These are phyloP conservation scores for Boletus subcaerulescens DNA, from an alignment of 768 basidiomycete genomes.

Conservation along the genomic window DNA sequence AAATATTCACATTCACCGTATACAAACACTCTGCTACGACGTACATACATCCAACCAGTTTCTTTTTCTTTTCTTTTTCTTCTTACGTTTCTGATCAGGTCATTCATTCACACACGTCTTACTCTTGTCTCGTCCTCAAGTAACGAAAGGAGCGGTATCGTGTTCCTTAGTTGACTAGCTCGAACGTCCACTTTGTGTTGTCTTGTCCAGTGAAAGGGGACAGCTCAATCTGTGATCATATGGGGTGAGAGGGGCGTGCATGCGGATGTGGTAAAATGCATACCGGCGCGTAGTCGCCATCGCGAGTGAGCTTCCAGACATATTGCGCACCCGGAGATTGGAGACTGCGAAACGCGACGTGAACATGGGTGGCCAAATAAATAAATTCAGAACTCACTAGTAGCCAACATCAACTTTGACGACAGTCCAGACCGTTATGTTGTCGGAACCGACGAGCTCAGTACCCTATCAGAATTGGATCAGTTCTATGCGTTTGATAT, in stretches of 20 bases:
- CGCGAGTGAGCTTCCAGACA: neutral
- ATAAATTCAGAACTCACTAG: too few species aligned
- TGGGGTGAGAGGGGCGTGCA: neutral
- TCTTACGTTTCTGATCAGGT: too few species aligned
- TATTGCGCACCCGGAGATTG: neutral
- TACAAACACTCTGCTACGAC: neutral
- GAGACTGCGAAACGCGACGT: neutral
- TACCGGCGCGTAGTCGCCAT: too few species aligned
- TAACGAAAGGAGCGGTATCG: neutral
- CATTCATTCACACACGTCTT: neutral
- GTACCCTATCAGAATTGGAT: neutral
- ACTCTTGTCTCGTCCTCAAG: neutral
- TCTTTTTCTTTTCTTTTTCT: too few species aligned
- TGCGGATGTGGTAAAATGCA: neutral
- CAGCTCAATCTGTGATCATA: neutral
- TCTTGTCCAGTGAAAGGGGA: neutral
- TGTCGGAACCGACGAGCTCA: neutral
- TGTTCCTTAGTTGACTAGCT: neutral
- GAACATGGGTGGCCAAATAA: neutral
- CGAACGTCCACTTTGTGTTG: neutral
- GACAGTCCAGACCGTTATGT: too few species aligned
- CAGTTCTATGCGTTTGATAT: neutral
- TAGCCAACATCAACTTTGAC: too few species aligned
- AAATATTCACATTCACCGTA: too few species aligned
- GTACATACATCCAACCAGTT: neutral